Conservation (phyloP, 2,329 filamentous ascomycete species). For the Zymoseptoria passerinii region DNA sequence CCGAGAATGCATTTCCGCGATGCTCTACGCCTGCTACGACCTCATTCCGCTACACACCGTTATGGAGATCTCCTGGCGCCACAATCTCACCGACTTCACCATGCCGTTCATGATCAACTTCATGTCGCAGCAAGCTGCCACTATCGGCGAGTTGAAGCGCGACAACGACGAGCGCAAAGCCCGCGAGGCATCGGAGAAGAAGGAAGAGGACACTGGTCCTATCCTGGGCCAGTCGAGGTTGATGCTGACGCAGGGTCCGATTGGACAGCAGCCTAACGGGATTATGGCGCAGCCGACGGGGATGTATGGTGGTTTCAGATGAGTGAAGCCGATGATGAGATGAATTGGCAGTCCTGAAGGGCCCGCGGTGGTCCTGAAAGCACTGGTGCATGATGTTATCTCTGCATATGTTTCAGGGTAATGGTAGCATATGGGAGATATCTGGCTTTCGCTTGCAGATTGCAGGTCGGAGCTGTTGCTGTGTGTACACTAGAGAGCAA, state of each 20-base stretch:
- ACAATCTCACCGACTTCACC: conserved; percentile 89
- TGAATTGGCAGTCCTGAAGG: neutral
- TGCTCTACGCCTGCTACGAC: conserved; percentile 98
- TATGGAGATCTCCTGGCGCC: conserved; percentile 93
- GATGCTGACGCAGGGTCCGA: conserved; percentile 90
- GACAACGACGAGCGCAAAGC: conserved; percentile 92
- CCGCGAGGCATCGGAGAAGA: conserved; percentile 63
- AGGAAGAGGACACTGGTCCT: conserved; percentile 77
- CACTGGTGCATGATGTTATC: neutral
- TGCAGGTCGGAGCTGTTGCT: neutral
- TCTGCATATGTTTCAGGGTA: neutral
- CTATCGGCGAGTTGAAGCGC: conserved; percentile 76
- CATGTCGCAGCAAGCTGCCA: conserved; percentile 79
- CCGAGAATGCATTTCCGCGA: conserved; percentile 98
- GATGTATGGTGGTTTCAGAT: conserved; percentile 24
- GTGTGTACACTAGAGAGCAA: neutral
- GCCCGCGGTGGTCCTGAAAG: neutral
- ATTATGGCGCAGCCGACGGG: conserved; percentile 76
- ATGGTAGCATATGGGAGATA: neutral
- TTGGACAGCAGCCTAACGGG: conserved; percentile 62
- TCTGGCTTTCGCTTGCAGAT: neutral
- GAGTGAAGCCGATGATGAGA: neutral
- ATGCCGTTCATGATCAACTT: conserved; percentile 99
- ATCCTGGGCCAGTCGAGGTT: conserved; percentile 82
- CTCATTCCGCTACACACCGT: conserved; percentile 88